These are phyloP conservation scores for Beauveria varroae DNA, from an alignment of 2,329 filamentous ascomycete species.

Conservation along the genomic window DNA sequence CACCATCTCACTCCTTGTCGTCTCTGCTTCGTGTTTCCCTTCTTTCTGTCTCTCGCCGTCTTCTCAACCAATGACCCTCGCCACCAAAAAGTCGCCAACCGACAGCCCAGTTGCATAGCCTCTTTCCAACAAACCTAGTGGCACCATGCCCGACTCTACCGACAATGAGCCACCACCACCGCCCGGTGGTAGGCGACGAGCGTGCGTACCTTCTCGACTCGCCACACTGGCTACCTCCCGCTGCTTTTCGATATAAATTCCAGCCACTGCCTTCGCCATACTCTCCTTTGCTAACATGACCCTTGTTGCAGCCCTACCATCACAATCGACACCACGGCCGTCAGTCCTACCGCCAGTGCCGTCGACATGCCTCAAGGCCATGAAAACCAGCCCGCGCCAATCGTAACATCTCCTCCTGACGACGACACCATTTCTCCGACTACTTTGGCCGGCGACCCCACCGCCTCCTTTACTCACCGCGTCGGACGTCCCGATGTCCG, in stretches of 20 bases:
- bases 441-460: conserved; percentile 24
- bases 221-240: conserved; percentile 6
- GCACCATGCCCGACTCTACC: conserved; percentile 18
- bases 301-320: conserved; percentile 39
- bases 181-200: conserved; percentile 25
- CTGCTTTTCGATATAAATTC: not conserved
- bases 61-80: conserved; percentile 1
- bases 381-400: conserved; percentile 14
- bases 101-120: conserved; percentile 6
- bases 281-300: not conserved
- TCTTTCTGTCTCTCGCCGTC: not conserved
- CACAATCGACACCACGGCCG: conserved; percentile 45
- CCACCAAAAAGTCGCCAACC: not conserved
- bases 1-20: too few species aligned
- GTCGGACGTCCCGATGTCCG: conserved; percentile 35
- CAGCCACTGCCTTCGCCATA: not conserved
- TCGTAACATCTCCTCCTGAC: conserved; percentile 30
- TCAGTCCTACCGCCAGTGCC: conserved; percentile 21
- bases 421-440: conserved; percentile 35
- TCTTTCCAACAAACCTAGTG: conserved; percentile 1
- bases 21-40: not conserved
- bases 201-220: conserved; percentile 24
- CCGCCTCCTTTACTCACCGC: conserved; percentile 21
- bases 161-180: conserved; percentile 16
- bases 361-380: conserved; percentile 23